These are phyloP conservation scores for Fibroporia radiculosa DNA, from an alignment of 768 basidiomycete species.

Conservation along the genomic window DNA sequence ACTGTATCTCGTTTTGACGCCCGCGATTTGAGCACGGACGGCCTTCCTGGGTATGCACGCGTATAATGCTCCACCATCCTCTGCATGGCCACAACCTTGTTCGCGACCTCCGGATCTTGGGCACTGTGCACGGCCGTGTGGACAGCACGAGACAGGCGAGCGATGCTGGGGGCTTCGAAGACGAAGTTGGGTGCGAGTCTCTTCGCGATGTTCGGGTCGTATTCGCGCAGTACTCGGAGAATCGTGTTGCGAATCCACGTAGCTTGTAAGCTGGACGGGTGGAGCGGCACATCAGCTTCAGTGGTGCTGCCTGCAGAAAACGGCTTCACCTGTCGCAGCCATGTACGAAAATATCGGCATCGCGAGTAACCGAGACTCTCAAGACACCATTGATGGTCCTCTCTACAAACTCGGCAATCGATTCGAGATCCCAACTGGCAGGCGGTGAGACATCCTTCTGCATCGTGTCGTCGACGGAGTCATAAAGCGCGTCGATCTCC, in stretches of 20 bases:
- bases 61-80: slow-evolving; percentile 37
- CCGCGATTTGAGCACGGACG: slow-evolving; percentile 7
- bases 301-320: not conserved
- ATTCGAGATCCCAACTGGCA: slow-evolving; percentile 17
- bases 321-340: slow-evolving; percentile 14
- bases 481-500: slow-evolving; percentile 35
- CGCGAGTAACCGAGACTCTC: slow-evolving; percentile 19
- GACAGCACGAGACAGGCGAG: too few relatives aligned
- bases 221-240: slow-evolving; percentile 16
- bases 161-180: too few relatives aligned
- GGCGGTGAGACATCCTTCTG: slow-evolving; percentile 24
- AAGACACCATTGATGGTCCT: slow-evolving; percentile 28
- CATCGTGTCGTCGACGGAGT: slow-evolving; percentile 25
- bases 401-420: slow-evolving; percentile 24
- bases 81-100: slow-evolving; percentile 24
- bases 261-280: slow-evolving; percentile 20
- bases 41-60: too few relatives aligned
- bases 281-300: not conserved
- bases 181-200: not conserved
- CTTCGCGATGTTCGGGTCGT: not conserved
- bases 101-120: too few relatives aligned
- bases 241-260: slow-evolving; percentile 27
- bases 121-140: too few relatives aligned
- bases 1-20: slow-evolving; percentile 8
- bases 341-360: slow-evolving; percentile 21